A percentile compares a stretch with the other conserved stretches of the same genome.
Evolutionary conservation across 1,139 yeast genomes (phyloP).

Genomic region (Blastobotrys indianensis): DNA sequence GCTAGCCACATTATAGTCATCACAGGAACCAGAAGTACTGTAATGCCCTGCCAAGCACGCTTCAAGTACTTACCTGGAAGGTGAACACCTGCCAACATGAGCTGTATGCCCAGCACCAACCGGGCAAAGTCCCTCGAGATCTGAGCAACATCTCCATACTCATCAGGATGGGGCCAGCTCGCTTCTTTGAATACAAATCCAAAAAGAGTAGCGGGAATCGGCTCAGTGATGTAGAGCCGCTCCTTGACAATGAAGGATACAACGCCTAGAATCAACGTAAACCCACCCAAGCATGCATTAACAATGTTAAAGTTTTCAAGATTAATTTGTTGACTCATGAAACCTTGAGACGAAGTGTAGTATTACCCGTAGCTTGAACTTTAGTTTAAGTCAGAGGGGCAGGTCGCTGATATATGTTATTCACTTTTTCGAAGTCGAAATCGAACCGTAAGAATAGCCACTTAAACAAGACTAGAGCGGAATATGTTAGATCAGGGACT

Average conservation of each 20-base stretch:
- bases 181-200: slow-evolving; percentile 28
- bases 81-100: slow-evolving; percentile 40
- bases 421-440: too few species aligned
- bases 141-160: slow-evolving; percentile 21
- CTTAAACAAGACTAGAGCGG: too few species aligned
- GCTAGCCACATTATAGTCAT: slow-evolving; percentile 42
- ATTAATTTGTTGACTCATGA: slow-evolving; percentile 1
- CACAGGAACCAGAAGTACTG: slow-evolving; percentile 36
- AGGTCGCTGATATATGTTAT: too few species aligned
- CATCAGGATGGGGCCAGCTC: slow-evolving; percentile 24
- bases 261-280: slow-evolving; percentile 27
- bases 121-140: slow-evolving; percentile 36
- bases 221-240: slow-evolving; percentile 29
- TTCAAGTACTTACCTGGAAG: slow-evolving; percentile 38
- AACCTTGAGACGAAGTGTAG: too few species aligned
- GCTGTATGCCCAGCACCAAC: slow-evolving; percentile 39
- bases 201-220: slow-evolving; percentile 29
- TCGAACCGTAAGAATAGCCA: too few species aligned
- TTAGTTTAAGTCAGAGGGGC: too few species aligned
- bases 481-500: too few species aligned
- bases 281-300: slow-evolving; percentile 30
- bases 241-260: slow-evolving; percentile 27
- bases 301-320: slow-evolving; percentile 26
- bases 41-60: slow-evolving; percentile 31
- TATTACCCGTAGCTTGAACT: too few species aligned